phyloP scores from a whole-genome alignment of 1,284 basidiomycete species.

The Moniliophthora roreri region DNA sequence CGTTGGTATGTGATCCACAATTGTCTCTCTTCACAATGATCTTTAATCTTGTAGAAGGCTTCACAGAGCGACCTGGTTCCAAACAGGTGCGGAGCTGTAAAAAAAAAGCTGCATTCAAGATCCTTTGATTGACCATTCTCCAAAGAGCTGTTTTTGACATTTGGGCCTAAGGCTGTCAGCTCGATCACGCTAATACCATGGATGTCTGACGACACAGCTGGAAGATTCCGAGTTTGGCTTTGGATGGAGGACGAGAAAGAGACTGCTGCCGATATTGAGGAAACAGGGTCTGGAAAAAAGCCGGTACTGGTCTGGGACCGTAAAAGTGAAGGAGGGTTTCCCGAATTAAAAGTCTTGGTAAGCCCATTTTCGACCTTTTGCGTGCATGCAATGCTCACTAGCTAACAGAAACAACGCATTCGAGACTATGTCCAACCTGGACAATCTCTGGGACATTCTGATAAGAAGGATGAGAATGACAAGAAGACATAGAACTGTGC shows the following conservation, averaged over 20 bases:
- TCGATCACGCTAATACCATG: constrained; percentile 74
- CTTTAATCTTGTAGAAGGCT: constrained; percentile 59
- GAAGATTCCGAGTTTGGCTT: constrained; percentile 88
- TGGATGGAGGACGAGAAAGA: constrained; percentile 36
- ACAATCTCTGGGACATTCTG: constrained; percentile 82
- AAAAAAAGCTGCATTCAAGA: too few species aligned
- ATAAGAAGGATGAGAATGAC: constrained; percentile 37
- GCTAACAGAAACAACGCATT: constrained; percentile 78
- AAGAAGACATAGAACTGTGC: too few species aligned
- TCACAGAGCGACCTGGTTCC: constrained; percentile 84
- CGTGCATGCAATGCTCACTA: constrained; percentile 8
- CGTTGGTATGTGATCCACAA: constrained; percentile 55
- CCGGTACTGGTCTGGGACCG: constrained; percentile 71
- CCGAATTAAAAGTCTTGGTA: constrained; percentile 83
- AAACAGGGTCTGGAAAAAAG: not conserved
- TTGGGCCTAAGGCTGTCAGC: constrained; percentile 71
- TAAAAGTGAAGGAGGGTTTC: constrained; percentile 87
- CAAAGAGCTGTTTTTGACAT: constrained; percentile 88
- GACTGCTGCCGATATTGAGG: constrained; percentile 39
- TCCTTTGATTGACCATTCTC: too few species aligned
- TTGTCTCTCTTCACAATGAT: not conserved
- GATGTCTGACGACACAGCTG: constrained; percentile 79
- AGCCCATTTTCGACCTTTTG: constrained; percentile 21
- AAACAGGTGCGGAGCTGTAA: too few species aligned
- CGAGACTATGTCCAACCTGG: constrained; percentile 80